These are phyloP conservation scores for Vigna trinervia DNA, from an alignment of 306 rosid species.

Conservation along the genomic window DNA sequence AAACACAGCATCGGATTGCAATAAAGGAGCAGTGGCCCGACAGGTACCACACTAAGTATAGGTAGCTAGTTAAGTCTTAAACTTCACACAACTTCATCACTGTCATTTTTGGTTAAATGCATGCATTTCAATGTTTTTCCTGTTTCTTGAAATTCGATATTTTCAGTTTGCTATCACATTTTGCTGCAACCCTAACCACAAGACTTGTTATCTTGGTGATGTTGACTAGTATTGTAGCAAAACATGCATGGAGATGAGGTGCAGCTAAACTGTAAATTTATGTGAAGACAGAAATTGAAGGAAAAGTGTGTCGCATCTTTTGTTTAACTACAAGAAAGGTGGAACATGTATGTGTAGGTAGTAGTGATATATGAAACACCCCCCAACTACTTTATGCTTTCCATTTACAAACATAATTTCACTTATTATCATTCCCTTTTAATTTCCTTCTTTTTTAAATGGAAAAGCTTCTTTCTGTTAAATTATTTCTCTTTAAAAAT, in stretches of 20 bases:
- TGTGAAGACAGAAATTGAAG: not conserved
- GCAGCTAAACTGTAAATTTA: constrained; percentile 1
- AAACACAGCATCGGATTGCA: constrained; percentile 12
- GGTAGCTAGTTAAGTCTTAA: constrained; percentile 2
- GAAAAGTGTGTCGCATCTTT: constrained; percentile 5
- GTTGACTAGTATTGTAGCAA: not conserved
- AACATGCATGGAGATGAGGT: not conserved
- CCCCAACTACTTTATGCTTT: not conserved
- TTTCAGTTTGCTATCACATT: not conserved
- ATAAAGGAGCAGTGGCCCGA: constrained; percentile 1
- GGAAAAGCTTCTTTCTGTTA: not conserved
- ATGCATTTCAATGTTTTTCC: constrained; percentile 26
- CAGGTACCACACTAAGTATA: constrained; percentile 3
- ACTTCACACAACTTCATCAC: constrained; percentile 25
- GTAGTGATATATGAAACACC: not conserved
- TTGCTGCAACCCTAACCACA: constrained; percentile 5
- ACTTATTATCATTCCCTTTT: not conserved
- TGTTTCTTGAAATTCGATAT: constrained; percentile 26
- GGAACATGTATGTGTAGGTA: not conserved
- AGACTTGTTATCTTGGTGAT: not conserved
- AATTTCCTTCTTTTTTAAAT: not conserved
- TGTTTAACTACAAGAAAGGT: constrained; percentile 14
- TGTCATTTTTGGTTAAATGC: constrained; percentile 36
- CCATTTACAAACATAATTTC: not conserved
- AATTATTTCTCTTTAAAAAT: not conserved